Conservation (phyloP, 2,329 filamentous ascomycete species). For the Nigrospora osmanthi region DNA sequence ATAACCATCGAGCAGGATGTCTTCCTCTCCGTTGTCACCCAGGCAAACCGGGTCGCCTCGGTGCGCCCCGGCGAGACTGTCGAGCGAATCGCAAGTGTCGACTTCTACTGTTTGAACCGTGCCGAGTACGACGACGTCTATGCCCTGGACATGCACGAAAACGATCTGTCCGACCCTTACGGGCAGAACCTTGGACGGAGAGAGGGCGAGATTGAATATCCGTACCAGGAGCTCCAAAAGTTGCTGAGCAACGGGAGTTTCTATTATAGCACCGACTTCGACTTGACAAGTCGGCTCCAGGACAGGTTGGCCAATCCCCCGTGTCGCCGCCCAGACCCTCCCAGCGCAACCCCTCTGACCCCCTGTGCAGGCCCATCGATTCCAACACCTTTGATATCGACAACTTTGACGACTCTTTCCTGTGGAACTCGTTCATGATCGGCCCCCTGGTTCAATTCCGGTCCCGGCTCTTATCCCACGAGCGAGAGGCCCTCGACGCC, state of each 20-base stretch:
- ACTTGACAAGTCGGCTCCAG: slow-evolving; percentile 87
- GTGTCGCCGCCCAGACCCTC: too few species aligned
- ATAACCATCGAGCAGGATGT: slow-evolving; percentile 79
- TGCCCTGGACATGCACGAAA: slow-evolving; percentile 42
- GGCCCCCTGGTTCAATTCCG: slow-evolving; percentile 85
- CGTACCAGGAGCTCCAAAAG: slow-evolving; percentile 85
- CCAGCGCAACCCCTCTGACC: too few species aligned
- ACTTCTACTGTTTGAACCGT: slow-evolving; percentile 89
- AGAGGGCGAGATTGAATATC: slow-evolving; percentile 72
- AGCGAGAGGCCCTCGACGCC: slow-evolving; percentile 72
- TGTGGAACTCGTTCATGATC: slow-evolving; percentile 99
- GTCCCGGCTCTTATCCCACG: slow-evolving; percentile 65
- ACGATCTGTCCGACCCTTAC: slow-evolving; percentile 41
- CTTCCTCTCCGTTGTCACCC: slow-evolving; percentile 84
- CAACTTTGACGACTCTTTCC: slow-evolving; percentile 82
- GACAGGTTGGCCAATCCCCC: slow-evolving; percentile 50
- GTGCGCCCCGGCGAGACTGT: slow-evolving; percentile 84
- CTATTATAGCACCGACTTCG: slow-evolving; percentile 98
- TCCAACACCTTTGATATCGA: slow-evolving; percentile 79
- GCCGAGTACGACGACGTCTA: slow-evolving; percentile 76
- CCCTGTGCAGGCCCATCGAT: slow-evolving; percentile 55
- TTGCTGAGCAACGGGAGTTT: slow-evolving; percentile 89
- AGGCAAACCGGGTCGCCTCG: slow-evolving; percentile 69
- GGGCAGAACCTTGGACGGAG: slow-evolving; percentile 50
- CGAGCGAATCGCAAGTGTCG: slow-evolving; percentile 76